phyloP scores from a whole-genome alignment of 192 early-diverging fungal genomes.

The Coemansia sp. region DNA sequence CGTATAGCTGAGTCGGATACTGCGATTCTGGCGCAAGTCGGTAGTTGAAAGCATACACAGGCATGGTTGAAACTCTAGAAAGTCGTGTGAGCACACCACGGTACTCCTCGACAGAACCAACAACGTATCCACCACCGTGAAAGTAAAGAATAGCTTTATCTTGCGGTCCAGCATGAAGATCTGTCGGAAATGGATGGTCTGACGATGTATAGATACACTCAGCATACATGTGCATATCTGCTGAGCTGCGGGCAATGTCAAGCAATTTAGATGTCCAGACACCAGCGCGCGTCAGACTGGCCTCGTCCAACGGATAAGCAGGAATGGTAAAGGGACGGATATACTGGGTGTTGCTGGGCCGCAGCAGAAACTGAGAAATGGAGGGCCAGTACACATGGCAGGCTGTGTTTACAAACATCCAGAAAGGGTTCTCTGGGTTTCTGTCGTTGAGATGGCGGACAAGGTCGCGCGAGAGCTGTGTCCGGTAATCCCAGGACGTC shows the following conservation, averaged over 20 bases:
- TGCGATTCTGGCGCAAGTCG: constrained; percentile 75
- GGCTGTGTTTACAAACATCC: not conserved
- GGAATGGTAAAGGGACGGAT: not conserved
- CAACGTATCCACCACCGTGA: constrained; percentile 74
- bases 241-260: not conserved
- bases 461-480: constrained; percentile 25
- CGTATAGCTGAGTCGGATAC: constrained; percentile 81
- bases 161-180: not conserved
- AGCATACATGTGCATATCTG: constrained; percentile 4
- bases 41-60: constrained; percentile 64
- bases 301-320: not conserved
- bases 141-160: constrained; percentile 58
- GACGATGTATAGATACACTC: constrained; percentile 8
- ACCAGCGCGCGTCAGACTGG: not conserved
- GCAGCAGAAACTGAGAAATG: not conserved
- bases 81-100: constrained; percentile 45
- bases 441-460: constrained; percentile 10
- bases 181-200: not conserved
- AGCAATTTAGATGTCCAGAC: constrained; percentile 11
- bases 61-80: constrained; percentile 45
- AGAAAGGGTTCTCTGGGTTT: not conserved
- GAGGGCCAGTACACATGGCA: constrained; percentile 7
- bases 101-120: constrained; percentile 38
- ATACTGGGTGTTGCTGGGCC: not conserved
- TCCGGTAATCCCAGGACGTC: constrained; percentile 17